These are phyloP conservation scores for Colletotrichum euphorbiae DNA, from an alignment of 2,329 filamentous ascomycete species.

Conservation along the genomic window DNA sequence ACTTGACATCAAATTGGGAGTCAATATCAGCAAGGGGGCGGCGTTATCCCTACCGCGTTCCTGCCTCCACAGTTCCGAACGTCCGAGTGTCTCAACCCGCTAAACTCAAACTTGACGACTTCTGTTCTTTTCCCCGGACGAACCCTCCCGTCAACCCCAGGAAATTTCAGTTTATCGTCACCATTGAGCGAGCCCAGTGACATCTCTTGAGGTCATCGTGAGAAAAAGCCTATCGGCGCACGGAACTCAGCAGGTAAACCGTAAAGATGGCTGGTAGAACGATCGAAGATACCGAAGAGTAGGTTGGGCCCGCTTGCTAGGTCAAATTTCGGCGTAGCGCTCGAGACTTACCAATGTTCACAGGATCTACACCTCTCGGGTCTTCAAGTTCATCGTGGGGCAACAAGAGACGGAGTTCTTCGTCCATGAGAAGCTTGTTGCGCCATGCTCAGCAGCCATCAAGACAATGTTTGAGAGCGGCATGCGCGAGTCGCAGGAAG, in stretches of 20 bases:
- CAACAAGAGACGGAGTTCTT: not conserved
- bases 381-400: not conserved
- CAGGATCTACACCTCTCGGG: constrained; percentile 7
- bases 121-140: not conserved
- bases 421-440: constrained; percentile 14
- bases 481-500: constrained; percentile 3
- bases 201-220: no score
- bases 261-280: not conserved
- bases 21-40: no score
- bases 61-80: not conserved
- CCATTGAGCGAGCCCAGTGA: no score
- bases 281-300: not conserved
- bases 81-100: constrained; percentile 1
- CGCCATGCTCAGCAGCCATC: not conserved
- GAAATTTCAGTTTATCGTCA: no score
- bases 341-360: no score
- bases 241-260: not conserved
- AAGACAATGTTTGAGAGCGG: not conserved
- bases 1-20: no score
- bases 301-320: not conserved
- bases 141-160: not conserved
- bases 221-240: no score
- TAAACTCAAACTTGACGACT: not conserved
- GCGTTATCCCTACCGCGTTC: no score
- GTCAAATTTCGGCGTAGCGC: not conserved